A percentile compares a stretch with the other conserved stretches of the same genome.
Evolutionary conservation across 805 yeast species (phyloP).

Genomic region (Naumovozyma dairenensis): DNA sequence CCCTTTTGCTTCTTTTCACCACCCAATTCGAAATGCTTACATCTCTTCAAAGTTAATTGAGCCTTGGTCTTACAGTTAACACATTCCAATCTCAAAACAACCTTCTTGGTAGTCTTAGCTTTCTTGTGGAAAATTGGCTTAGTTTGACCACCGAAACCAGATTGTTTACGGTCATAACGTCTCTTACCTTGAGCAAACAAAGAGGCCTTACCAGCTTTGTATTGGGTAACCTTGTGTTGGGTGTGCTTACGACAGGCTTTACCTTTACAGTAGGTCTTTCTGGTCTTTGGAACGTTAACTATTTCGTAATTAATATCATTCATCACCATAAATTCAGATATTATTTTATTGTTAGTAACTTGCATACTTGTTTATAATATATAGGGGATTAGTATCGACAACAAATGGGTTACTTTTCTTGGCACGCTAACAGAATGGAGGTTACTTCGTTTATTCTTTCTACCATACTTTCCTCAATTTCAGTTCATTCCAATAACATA

Average conservation of each 20-base stretch:
- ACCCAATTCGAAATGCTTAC: constrained; percentile 99
- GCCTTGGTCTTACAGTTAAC: constrained; percentile 97
- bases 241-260: constrained; percentile 99
- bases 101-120: constrained; percentile 99
- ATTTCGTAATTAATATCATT: constrained; percentile 10
- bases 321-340: too few species aligned
- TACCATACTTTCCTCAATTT: too few species aligned
- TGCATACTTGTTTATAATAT: too few species aligned
- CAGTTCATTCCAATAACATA: too few species aligned
- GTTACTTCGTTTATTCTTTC: too few species aligned
- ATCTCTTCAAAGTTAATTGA: constrained; percentile 96
- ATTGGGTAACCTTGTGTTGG: constrained; percentile 99
- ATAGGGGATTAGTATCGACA: too few species aligned
- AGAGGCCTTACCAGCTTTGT: constrained; percentile 99
- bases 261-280: constrained; percentile 99
- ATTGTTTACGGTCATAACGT: constrained; percentile 99
- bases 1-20: constrained; percentile 99
- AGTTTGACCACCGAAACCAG: constrained; percentile 99
- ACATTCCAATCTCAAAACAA: constrained; percentile 98
- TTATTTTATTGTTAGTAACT: constrained; percentile 4
- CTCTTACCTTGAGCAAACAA: constrained; percentile 99
- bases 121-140: constrained; percentile 99
- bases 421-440: background rate
- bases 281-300: constrained; percentile 99
- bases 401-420: background rate